Evolutionary conservation across 768 basidiomycete genomes (phyloP).

Genomic region (Mycena chlorophos): DNA sequence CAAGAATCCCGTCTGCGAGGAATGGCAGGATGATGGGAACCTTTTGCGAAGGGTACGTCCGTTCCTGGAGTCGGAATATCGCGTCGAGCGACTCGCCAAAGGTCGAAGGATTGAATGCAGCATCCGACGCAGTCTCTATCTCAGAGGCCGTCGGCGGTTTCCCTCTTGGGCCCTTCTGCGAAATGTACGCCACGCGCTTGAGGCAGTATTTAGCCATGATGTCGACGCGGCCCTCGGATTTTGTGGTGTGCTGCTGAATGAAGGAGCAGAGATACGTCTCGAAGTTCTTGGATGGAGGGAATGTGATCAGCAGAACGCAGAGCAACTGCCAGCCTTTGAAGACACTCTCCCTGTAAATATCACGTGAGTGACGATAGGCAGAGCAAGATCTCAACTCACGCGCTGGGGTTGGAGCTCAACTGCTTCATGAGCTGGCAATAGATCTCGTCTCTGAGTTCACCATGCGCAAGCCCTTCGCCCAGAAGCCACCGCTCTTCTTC

Average conservation of each 20-base stretch:
- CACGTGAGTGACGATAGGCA: not conserved
- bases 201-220: conserved; percentile 90
- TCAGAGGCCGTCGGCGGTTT: conserved; percentile 80
- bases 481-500: conserved; percentile 90
- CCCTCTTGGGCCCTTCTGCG: conserved; percentile 83
- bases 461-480: conserved; percentile 72
- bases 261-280: conserved; percentile 83
- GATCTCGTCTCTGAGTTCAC: conserved; percentile 89
- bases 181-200: conserved; percentile 70
- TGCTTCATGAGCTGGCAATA: conserved; percentile 95
- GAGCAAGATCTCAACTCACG: conserved; percentile 47
- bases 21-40: conserved; percentile 94
- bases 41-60: conserved; percentile 80
- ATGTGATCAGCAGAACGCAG: conserved; percentile 87
- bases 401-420: conserved; percentile 75
- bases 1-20: conserved; percentile 88
- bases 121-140: conserved; percentile 91
- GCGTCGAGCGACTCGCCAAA: conserved; percentile 89
- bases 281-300: conserved; percentile 92
- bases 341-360: conserved; percentile 61
- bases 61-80: conserved; percentile 80
- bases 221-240: conserved; percentile 77
- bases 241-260: conserved; percentile 64
- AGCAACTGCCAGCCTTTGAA: conserved; percentile 94
- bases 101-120: conserved; percentile 92